Percentiles rank a stretch among this genome's conserved stretches.
These are phyloP conservation scores for Furcasterigmium sp. DNA, from an alignment of 2,329 filamentous ascomycete species.

Conservation along the genomic window DNA sequence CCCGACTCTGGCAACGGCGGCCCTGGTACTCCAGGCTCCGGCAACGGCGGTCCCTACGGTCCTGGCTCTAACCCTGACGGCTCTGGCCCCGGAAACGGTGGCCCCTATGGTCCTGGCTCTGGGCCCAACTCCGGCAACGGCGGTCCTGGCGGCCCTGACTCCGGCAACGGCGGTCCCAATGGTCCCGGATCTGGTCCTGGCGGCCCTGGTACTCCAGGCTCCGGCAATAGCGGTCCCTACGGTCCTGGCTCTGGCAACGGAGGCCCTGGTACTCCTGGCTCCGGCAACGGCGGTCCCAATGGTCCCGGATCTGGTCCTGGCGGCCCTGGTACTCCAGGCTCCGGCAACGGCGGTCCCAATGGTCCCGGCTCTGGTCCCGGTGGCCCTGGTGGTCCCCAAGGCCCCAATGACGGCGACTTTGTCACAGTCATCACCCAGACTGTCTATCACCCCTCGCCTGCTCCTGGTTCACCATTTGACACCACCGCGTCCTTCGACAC, in stretches of 20 bases:
- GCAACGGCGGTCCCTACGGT: not conserved
- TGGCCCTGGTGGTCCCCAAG: not conserved
- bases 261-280: not conserved
- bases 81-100: no score
- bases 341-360: no score
- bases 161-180: not conserved
- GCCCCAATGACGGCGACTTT: not conserved
- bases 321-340: no score
- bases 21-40: not conserved
- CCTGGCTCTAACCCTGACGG: no score
- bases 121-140: no score
- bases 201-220: not conserved
- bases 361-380: no score
- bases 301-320: no score
- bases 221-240: not conserved
- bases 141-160: no score
- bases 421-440: conserved; percentile 4
- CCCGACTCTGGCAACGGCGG: no score
- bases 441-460: not conserved
- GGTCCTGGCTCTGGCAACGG: not conserved
- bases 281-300: no score
- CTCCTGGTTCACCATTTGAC: not conserved
- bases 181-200: not conserved
- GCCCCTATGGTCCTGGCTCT: no score
- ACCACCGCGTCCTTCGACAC: not conserved